Evolutionary conservation across 352 stramenopile species (phyloP), one percentile per base, ranked within the genome.

Genomic region (Pythium chondricola): DNA sequence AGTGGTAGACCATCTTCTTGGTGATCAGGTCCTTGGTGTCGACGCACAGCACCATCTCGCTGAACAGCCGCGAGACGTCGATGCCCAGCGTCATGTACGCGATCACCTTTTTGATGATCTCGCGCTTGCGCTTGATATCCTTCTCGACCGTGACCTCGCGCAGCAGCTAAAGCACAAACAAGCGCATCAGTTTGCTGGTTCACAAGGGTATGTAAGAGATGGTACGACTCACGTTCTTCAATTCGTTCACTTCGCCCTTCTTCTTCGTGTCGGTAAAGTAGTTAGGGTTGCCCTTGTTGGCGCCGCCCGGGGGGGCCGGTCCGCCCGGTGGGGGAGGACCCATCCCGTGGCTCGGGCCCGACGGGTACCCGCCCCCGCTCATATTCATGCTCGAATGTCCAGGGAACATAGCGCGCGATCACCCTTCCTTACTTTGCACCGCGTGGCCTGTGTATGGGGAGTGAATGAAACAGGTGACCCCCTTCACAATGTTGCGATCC

Each of bases 1-100:
- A 99, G n/a, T 99, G 78, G 61, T 99, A 99, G 17, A 99, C 95
- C 96, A 99, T 99, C 67, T 99, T 99, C 78, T 99, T 99, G 25
- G 98, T 95, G 43, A 99, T 97, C 11, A 99, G 83, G 79, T 99
- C 97, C 42, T 96, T 91, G 13, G 95, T 99, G 64, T 98, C 94
- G 37, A 93, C 86, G 60, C 78, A 94, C 56, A 99, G 79, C 65
- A 99, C 97, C 94, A 99, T 98, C 75, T 99, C 95, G 32, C 94
- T 98, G 67, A 99, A 99, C 38, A 99, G 88, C 29, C 93, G 82
- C 20, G 95, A 98, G 16, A 99, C 97, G 69, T 99, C 97, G 49
- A 99, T 98, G 30, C 97, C 97, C 9, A 99, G 69, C 43, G 97
- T 99, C 95, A 99, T 99, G 79, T 99, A 99, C 26, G 96, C 96